These are phyloP conservation scores for Hypericum perforatum DNA, from an alignment of 345 rosid genomes.

Conservation along the genomic window DNA sequence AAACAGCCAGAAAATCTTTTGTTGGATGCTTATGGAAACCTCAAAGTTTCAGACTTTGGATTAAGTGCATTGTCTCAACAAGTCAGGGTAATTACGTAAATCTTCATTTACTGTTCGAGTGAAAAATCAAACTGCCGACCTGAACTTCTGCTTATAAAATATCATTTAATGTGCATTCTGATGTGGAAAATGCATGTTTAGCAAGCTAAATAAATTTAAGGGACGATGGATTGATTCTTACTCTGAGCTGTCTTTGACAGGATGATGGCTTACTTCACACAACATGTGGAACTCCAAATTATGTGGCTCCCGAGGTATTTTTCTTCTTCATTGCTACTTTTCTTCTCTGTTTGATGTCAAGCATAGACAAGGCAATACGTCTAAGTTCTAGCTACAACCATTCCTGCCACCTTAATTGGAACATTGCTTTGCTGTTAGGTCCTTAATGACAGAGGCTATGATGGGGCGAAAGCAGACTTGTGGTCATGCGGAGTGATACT, in stretches of 20 bases:
- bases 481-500: slow-evolving; percentile 99
- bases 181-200: no score
- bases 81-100: neutral
- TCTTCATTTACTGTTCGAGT: no score
- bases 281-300: slow-evolving; percentile 94
- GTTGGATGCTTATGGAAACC: neutral
- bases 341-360: neutral
- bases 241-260: slow-evolving; percentile 26
- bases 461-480: slow-evolving; percentile 91
- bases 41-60: neutral
- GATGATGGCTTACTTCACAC: slow-evolving; percentile 96
- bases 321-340: slow-evolving; percentile 5
- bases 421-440: slow-evolving; percentile 39
- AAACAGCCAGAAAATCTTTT: neutral
- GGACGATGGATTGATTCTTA: slow-evolving; percentile 9
- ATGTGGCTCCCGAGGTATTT: slow-evolving; percentile 92
- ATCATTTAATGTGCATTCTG: no score
- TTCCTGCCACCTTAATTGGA: neutral
- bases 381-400: neutral
- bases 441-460: slow-evolving; percentile 87
- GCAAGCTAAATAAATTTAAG: neutral
- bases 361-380: neutral
- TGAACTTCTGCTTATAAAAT: no score
- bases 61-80: neutral
- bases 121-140: no score